phyloP scores from a whole-genome alignment of 192 early-diverging fungal genomes.

The Gonapodya sp. region DNA sequence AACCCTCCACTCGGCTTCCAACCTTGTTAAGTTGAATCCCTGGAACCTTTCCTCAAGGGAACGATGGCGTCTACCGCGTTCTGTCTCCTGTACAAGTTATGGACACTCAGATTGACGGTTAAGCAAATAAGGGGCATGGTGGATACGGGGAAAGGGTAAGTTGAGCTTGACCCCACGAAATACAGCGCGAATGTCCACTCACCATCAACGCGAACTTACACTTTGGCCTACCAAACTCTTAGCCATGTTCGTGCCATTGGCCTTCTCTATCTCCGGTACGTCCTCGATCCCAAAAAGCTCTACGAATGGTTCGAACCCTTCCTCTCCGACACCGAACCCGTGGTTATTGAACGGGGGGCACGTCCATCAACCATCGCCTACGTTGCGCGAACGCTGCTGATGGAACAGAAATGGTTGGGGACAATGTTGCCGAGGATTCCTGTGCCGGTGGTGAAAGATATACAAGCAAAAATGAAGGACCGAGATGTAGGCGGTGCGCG shows the following conservation, averaged over 20 bases:
- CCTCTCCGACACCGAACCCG: constrained; percentile 69
- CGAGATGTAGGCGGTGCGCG: constrained; percentile 13
- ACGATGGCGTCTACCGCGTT: constrained; percentile 71
- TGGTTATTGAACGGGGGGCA: constrained; percentile 44
- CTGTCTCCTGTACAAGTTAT: constrained; percentile 74
- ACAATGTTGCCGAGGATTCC: constrained; percentile 78
- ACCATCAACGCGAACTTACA: background rate
- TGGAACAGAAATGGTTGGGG: constrained; percentile 66
- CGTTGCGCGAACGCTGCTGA: constrained; percentile 52
- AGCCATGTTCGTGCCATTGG: constrained; percentile 69
- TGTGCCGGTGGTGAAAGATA: constrained; percentile 63
- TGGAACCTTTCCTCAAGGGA: constrained; percentile 68
- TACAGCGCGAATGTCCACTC: background rate
- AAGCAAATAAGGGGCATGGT: constrained; percentile 70
- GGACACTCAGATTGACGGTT: constrained; percentile 63
- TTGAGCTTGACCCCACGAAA: background rate
- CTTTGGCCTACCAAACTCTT: background rate
- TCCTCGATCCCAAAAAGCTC: constrained; percentile 60
- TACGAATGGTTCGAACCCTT: constrained; percentile 74
- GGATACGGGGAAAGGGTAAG: constrained; percentile 48
- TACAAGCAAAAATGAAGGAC: constrained; percentile 51
- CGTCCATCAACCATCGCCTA: constrained; percentile 62
- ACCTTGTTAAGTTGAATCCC: background rate
- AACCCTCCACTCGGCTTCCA: background rate
- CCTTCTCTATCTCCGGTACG: constrained; percentile 73